Evolutionary conservation across 2,329 filamentous ascomycete species (phyloP), one percentile per base, ranked within the genome.

Genomic region (Scleromitrula shiraiana): DNA sequence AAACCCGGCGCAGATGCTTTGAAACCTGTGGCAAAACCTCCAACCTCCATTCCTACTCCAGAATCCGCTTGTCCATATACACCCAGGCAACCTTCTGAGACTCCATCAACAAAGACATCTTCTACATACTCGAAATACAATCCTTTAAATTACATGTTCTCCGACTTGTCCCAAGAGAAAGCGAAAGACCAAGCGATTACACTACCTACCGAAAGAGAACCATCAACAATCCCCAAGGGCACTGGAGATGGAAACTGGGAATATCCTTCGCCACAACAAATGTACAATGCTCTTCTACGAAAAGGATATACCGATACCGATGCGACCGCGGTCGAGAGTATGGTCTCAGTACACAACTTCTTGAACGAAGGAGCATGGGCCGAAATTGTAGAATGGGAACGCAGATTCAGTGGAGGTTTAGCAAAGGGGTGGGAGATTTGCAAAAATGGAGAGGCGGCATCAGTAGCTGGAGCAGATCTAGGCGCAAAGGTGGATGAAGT

Each of bases 341-440:
- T 98, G 93, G 93, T 98, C 5, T 85, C 88, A 0, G 88, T 97
- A 9, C 93, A 98, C 73, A 98, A 98, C 68, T 97, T 96, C 62
- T 68, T 98, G 50, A 98, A 98, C 65, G 93, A 98, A 67, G 93
- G 93, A 55, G 93, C 93, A 7, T 98, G 93, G 93, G 77, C 79
- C 15, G 93, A 98, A 73, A 95, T 98, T 62, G 77, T 93, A 56
- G 85, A 85, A 35, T 97, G 91, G 91, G 93, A 98, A 72, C 77
- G 82, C 48, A 80, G 90, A 45, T 98, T 97, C 64, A 74, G 78
- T 17, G 75, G 76, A 27, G 93, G 93, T 0, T 67, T 96, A 20
- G 70, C 67, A 51, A 74, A 77, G 39, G 88, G 85, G 33, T 91
- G 84, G 81, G 73, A 80, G 55, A 76, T 83, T 50, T 93, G 87